Base-by-base conservation (phyloP, 2,329 filamentous ascomycete genomes). In the Aspergillus fumigatus region DNA sequence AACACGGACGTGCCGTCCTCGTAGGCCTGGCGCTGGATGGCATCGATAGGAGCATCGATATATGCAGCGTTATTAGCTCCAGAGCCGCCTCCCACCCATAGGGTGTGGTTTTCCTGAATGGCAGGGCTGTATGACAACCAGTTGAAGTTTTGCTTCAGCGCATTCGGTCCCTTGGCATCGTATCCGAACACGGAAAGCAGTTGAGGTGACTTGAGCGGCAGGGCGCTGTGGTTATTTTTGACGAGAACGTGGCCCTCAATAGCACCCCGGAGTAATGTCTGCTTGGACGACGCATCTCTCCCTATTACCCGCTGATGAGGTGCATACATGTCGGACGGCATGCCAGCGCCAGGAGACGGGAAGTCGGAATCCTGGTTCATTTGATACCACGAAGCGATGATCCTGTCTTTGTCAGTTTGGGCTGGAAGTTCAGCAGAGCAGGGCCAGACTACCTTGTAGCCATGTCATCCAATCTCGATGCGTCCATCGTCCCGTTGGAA, bases 401-500 rank as follows among this genome's bases (percentile, higher is more conserved):
- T 73, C 32, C 70, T 65, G 26, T 21, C 25, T 9, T 7, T 4
- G 47, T 61, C 17, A 61, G 59, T 27, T 19, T 21, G 14, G 6
- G 3, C 10, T 3, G 3, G 8, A 4, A 10, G 6, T 60, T 48
- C 32, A 6, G 32, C 32, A 6, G 32, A 6, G 32, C 32, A 6
- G 32, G 32, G 32, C 32, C 5, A 7, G 32, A 38, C 32, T 41
- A 69, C 48, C 74, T 66, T 1, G 75, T 82, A 0, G 77, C 82
- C 86, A 88, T 88, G 57, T 88, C 85, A 49, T 81, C 77, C 0
- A 89, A 56, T 4, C 86, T 51, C 0, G 62, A 79, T 1, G 75
- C 72, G 51, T 81, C 74, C 1, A 89, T 71, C 0, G 81, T 80
- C 1, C 85, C 85, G 61, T 88, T 88, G 5, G 77, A 76, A 17